Conservation (phyloP, 768 basidiomycete genomes). For the Lentinula aciculospora region DNA sequence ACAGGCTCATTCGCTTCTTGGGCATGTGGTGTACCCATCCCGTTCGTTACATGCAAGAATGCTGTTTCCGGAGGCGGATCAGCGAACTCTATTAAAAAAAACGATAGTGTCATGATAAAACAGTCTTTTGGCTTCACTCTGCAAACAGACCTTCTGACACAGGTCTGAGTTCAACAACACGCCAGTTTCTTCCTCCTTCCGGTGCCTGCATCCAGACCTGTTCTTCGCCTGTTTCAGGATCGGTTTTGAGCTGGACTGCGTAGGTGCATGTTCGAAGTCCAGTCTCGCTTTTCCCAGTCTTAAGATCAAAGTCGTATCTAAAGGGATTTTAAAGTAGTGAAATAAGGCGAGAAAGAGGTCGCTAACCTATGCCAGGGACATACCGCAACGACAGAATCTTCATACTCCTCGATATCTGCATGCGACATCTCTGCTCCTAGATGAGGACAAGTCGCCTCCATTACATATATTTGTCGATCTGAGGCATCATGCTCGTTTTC, state of each 20-base stretch:
- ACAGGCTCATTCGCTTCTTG: constrained; percentile 35
- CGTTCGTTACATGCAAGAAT: background rate
- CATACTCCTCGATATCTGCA: constrained; percentile 72
- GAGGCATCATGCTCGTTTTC: constrained; percentile 6
- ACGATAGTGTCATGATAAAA: background rate
- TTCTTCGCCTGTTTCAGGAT: constrained; percentile 31
- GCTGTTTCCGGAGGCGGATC: constrained; percentile 46
- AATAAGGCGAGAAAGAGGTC: background rate
- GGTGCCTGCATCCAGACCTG: constrained; percentile 58
- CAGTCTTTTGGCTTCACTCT: background rate
- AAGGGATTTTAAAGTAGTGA: background rate
- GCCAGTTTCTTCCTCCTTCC: constrained; percentile 46
- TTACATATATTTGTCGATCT: constrained; percentile 55
- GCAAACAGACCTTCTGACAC: constrained; percentile 58
- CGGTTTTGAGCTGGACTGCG: constrained; percentile 42
- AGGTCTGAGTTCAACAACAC: constrained; percentile 60
- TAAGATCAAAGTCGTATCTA: constrained; percentile 72
- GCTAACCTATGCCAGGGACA: constrained; percentile 72
- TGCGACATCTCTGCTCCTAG: constrained; percentile 76
- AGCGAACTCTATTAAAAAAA: constrained; percentile 45
- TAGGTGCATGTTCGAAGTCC: constrained; percentile 69
- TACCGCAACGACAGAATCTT: constrained; percentile 53
- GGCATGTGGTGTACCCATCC: background rate
- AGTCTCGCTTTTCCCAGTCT: constrained; percentile 63
- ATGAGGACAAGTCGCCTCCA: constrained; percentile 81